Percentiles rank a stretch among this genome's conserved stretches.
These are phyloP conservation scores for Komagataella populi DNA, from an alignment of 805 yeast genomes.

Conservation along the genomic window DNA sequence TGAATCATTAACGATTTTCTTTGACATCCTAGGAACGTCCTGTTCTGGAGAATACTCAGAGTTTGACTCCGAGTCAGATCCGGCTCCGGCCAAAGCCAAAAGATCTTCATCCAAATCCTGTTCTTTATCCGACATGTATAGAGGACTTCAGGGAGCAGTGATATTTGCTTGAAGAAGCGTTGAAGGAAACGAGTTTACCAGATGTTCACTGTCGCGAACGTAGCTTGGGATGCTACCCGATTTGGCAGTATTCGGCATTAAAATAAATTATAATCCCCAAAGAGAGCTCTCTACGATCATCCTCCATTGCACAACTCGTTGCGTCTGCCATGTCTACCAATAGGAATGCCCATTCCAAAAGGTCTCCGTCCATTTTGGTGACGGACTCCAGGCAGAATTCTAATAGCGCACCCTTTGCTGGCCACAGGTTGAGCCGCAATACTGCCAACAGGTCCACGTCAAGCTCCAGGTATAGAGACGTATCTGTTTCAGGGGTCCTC, in stretches of 20 bases:
- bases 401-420: slow-evolving; percentile 67
- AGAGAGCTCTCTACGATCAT: not conserved
- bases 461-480: slow-evolving; percentile 45
- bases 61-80: slow-evolving; percentile 31
- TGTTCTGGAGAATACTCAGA: slow-evolving; percentile 22
- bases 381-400: slow-evolving; percentile 66
- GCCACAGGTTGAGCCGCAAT: slow-evolving; percentile 26
- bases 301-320: not conserved
- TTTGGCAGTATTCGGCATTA: not conserved
- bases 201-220: not conserved
- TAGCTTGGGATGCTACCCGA: not conserved
- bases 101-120: slow-evolving; percentile 65
- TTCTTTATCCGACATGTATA: slow-evolving; percentile 52
- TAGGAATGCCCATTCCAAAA: slow-evolving; percentile 49
- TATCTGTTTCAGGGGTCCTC: slow-evolving; percentile 68
- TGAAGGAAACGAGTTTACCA: not conserved
- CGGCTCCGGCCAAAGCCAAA: slow-evolving; percentile 85
- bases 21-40: slow-evolving; percentile 10
- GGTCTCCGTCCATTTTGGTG: slow-evolving; percentile 89
- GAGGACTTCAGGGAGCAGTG: not conserved
- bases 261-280: not conserved
- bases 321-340: not conserved
- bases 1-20: slow-evolving; percentile 7
- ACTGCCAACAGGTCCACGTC: slow-evolving; percentile 3
- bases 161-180: not conserved